Base-by-base conservation (phyloP, 2,329 filamentous ascomycete species). In the Nigrospora sphaerica region DNA sequence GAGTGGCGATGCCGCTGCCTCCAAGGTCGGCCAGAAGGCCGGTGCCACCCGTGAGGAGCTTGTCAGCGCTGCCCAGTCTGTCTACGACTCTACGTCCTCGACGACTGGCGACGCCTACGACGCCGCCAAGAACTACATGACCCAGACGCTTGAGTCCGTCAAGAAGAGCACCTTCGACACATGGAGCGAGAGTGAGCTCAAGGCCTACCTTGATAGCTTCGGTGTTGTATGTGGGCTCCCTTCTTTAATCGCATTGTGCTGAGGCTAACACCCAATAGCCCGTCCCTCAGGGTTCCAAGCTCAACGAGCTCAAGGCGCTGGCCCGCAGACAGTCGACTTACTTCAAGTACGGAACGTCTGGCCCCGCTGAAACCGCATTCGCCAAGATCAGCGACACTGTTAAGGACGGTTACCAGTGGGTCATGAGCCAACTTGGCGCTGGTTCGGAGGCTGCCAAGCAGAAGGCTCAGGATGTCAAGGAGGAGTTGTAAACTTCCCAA, bases 141-240 rank as follows among this genome's bases (percentile, higher is more conserved):
- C 83, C 11, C 70, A 80, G 49, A 80, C 81, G 28, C 88, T 86
- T 5, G 76, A 77, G 47, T 61, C 77, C 11, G 84, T 74, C 41
- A 89, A 88, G 70, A 71, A 80, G 41, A 73, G 66, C 19, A 72
- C 78, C 1, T 92, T 92, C 52, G 81, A 89, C 44, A 79, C 78
- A 1, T 92, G 87, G 87, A 85, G 75, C 46, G 76, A 81, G 57
- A 77, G 76, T 39, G 85, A 92, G 23, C 71, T 93, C 51, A 91
- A 92, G 73, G 70, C 78, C 1, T 92, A 91, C 59, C 77, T 92
- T 7, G 87, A 92, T 61, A 85, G 81, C 51, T 92, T 89, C 53
- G 88, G 88, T 34, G 70, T 92, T 36, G 74, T 77, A 45, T 70
- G 65, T 58, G 4, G 10, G 13, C 31, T 9, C 12, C 12, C 6